phyloP scores from a whole-genome alignment of 192 early-diverging fungal genomes.

The Powellomyces hirtus region DNA sequence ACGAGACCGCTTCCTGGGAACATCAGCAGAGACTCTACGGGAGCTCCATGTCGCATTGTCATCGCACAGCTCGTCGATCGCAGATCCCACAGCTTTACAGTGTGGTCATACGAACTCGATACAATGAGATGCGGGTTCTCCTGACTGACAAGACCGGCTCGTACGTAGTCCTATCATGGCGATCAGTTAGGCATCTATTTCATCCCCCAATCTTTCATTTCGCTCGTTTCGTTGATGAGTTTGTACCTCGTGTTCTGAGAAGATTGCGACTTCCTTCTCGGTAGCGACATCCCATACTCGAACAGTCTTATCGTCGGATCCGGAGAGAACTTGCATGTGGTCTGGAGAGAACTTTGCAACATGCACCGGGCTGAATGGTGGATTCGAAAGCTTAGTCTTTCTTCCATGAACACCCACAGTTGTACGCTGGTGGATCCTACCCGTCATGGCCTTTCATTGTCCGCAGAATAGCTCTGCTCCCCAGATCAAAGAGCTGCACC shows the following conservation, averaged over 20 bases:
- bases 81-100: constrained; percentile 89
- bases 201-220: background rate
- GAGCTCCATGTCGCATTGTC: constrained; percentile 77
- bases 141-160: constrained; percentile 66
- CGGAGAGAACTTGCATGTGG: constrained; percentile 79
- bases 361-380: too few species aligned
- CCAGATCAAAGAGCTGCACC: constrained; percentile 70
- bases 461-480: constrained; percentile 52
- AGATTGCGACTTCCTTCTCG: constrained; percentile 63
- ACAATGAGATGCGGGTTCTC: constrained; percentile 78
- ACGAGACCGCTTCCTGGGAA: constrained; percentile 79
- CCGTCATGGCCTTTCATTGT: constrained; percentile 60
- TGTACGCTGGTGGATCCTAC: too few species aligned
- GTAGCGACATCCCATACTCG: constrained; percentile 92
- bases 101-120: constrained; percentile 94
- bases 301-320: constrained; percentile 90
- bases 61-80: constrained; percentile 70
- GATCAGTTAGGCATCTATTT: background rate
- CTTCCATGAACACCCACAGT: too few species aligned
- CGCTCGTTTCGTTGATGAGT: too few species aligned
- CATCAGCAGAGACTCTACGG: constrained; percentile 85
- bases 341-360: constrained; percentile 77
- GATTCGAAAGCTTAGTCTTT: constrained; percentile 32
- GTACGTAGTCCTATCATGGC: constrained; percentile 79
- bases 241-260: constrained; percentile 82